phyloP scores from a whole-genome alignment of 73 alveolate genomes.

The Paramecium tetraurelia region DNA sequence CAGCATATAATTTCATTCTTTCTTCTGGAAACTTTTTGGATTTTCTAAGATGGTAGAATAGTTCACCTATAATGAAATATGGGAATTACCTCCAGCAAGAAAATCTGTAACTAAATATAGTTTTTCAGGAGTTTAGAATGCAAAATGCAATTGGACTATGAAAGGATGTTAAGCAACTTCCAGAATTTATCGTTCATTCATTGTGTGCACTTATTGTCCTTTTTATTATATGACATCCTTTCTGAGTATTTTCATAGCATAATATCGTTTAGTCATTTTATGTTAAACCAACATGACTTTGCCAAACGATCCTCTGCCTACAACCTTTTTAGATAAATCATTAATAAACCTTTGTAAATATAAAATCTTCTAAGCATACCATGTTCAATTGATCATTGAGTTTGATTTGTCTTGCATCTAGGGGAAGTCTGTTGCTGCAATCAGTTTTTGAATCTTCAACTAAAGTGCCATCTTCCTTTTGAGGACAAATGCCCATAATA shows the following conservation, averaged over 20 bases:
- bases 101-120: constrained; percentile 84
- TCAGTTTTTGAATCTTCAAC: not conserved
- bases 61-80: constrained; percentile 91
- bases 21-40: constrained; percentile 28
- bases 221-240: constrained; percentile 36
- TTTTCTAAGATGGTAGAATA: constrained; percentile 60
- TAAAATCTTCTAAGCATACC: constrained; percentile 70
- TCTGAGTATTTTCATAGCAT: constrained; percentile 72
- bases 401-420: not conserved
- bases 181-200: constrained; percentile 75
- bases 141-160: constrained; percentile 74
- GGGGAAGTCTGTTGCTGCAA: not conserved
- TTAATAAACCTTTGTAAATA: not conserved
- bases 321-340: constrained; percentile 46
- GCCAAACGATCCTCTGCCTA: constrained; percentile 77
- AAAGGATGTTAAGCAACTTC: constrained; percentile 78
- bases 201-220: constrained; percentile 64
- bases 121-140: constrained; percentile 85
- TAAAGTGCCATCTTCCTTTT: not conserved
- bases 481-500: not conserved
- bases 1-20: constrained; percentile 48
- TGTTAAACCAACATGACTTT: constrained; percentile 66
- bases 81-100: constrained; percentile 71
- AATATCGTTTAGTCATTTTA: constrained; percentile 12
- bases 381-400: constrained; percentile 7